These are phyloP conservation scores for Nakazawaea anatomiae DNA, from an alignment of 805 yeast genomes.

Conservation along the genomic window DNA sequence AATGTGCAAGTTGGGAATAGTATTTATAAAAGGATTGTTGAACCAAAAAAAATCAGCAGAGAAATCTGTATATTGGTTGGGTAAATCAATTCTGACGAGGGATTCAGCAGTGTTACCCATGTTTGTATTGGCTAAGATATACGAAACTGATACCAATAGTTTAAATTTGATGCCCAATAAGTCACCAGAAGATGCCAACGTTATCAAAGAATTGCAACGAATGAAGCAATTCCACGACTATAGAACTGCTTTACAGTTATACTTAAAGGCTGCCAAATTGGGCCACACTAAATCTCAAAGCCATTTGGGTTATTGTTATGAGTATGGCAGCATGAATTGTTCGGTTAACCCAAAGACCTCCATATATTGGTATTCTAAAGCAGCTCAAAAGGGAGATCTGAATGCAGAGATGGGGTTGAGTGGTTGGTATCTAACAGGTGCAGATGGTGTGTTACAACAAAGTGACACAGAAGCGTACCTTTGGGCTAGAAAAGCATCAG, in stretches of 20 bases:
- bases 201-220: conserved; percentile 26
- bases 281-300: conserved; percentile 65
- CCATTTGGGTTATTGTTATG: conserved; percentile 66
- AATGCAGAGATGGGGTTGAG: conserved; percentile 67
- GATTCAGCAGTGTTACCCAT: conserved; percentile 15
- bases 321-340: conserved; percentile 56
- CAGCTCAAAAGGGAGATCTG: conserved; percentile 59
- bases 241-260: conserved; percentile 42
- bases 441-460: conserved; percentile 41
- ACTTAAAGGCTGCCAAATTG: conserved; percentile 51
- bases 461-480: conserved; percentile 61
- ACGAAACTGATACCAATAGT: conserved; percentile 27
- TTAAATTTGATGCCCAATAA: conserved; percentile 17
- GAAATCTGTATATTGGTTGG: conserved; percentile 46
- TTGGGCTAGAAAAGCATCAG: conserved; percentile 62
- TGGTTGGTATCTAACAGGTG: conserved; percentile 77
- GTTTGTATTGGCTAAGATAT: conserved; percentile 28
- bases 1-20: conserved; percentile 71
- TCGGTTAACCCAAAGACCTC: conserved; percentile 49
- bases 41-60: conserved; percentile 32
- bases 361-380: conserved; percentile 68
- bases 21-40: conserved; percentile 44
- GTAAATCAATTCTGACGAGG: conserved; percentile 24
- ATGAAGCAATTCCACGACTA: conserved; percentile 28
- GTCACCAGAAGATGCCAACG: conserved; percentile 21